These are phyloP conservation scores for Clonostachys rhizophaga DNA, from an alignment of 2,329 filamentous ascomycete genomes.

Conservation along the genomic window DNA sequence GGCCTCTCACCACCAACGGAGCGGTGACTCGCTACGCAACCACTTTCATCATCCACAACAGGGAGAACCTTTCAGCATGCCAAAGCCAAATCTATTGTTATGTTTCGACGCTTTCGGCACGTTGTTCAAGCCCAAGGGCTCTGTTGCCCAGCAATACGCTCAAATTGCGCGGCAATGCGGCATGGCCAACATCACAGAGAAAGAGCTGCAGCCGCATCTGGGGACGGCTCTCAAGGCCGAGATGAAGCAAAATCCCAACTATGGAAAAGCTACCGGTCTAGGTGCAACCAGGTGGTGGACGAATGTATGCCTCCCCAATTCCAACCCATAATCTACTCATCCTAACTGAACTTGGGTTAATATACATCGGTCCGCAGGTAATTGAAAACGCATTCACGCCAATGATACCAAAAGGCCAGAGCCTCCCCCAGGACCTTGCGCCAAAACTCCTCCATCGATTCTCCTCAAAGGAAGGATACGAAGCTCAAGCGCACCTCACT, in stretches of 20 bases:
- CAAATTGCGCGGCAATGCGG: conserved; percentile 45
- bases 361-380: conserved; percentile 28
- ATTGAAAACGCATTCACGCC: conserved; percentile 48
- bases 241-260: conserved; percentile 47
- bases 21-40: no score
- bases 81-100: conserved; percentile 37
- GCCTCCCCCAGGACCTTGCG: conserved; percentile 37
- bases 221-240: conserved; percentile 40
- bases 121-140: conserved; percentile 45
- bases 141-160: conserved; percentile 49
- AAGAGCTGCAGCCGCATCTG: conserved; percentile 27
- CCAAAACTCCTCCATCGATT: conserved; percentile 47
- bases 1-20: no score
- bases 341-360: no score
- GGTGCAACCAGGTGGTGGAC: conserved; percentile 54
- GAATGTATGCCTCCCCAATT: conserved; percentile 33
- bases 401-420: conserved; percentile 17
- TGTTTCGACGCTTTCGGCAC: conserved; percentile 65
- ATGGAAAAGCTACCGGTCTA: conserved; percentile 47
- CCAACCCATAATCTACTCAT: no score
- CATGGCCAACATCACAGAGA: conserved; percentile 31
- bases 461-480: conserved; percentile 47
- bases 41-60: no score
- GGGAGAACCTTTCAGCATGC: no score
- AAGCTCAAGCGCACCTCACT: conserved; percentile 36